These are phyloP conservation scores for Hypoxylon sp. DNA, from an alignment of 2,329 filamentous ascomycete genomes.

Conservation along the genomic window DNA sequence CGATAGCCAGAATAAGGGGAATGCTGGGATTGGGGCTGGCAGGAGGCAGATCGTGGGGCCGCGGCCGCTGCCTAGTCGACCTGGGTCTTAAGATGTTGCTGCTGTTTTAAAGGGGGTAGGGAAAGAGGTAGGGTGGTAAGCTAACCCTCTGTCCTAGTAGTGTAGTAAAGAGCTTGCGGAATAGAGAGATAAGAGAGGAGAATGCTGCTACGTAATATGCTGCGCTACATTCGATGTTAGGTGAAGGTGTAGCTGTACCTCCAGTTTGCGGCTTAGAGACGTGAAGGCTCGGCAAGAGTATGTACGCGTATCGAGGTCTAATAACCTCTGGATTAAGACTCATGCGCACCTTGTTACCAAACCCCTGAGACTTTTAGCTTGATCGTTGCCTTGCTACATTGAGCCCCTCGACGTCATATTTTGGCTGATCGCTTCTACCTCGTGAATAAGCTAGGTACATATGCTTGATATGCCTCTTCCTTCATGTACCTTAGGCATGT, in stretches of 20 bases:
- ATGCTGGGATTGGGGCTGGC: conserved; percentile 76
- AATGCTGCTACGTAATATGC: conserved; percentile 1
- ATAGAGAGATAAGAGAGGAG: conserved; percentile 3
- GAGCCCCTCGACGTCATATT: too few relatives aligned
- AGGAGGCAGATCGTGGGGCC: conserved; percentile 86
- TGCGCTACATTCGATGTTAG: neutral
- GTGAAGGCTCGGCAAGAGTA: too few relatives aligned
- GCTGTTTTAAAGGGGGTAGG: neutral
- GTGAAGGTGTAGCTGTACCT: neutral
- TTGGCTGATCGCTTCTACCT: too few relatives aligned
- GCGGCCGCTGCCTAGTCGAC: conserved; percentile 71
- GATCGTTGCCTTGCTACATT: too few relatives aligned
- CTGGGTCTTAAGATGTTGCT: conserved; percentile 30
- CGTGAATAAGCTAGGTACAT: too few relatives aligned
- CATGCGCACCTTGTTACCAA: too few relatives aligned
- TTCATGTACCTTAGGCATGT: too few relatives aligned
- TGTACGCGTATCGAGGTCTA: too few relatives aligned
- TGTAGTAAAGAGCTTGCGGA: neutral
- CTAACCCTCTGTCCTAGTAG: neutral
- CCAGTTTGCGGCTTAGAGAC: neutral
- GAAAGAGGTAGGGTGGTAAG: neutral
- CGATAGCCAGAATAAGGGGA: conserved; percentile 79
- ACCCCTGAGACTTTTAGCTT: too few relatives aligned
- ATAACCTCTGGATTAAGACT: too few relatives aligned
- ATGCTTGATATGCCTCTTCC: too few relatives aligned